These are phyloP conservation scores for Heritiera fomes DNA, from an alignment of 345 rosid genomes.

Conservation along the genomic window DNA sequence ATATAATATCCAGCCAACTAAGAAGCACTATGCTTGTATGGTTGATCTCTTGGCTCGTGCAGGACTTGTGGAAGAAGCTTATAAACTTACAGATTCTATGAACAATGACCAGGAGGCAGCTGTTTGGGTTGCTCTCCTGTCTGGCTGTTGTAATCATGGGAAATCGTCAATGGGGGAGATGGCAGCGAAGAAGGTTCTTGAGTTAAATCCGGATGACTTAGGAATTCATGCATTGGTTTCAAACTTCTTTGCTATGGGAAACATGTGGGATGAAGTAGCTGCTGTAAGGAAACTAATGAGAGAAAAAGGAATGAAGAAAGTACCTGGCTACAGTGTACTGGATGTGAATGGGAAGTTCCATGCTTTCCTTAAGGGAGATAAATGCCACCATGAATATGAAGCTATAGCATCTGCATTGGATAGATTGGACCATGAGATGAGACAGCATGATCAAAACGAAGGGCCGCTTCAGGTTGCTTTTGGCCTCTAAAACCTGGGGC, in stretches of 20 bases:
- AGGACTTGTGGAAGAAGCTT: conserved; percentile 63
- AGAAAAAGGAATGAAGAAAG: conserved; percentile 50
- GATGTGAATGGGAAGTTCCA: conserved; percentile 59
- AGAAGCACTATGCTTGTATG: conserved; percentile 42
- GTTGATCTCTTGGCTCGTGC: too few relatives aligned
- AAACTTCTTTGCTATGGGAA: conserved; percentile 59
- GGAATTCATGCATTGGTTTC: conserved; percentile 68
- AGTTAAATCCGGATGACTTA: conserved; percentile 51
- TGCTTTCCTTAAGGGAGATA: conserved; percentile 67
- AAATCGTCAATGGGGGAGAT: conserved; percentile 53
- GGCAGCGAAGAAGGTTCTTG: conserved; percentile 59
- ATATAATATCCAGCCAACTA: conserved; percentile 48
- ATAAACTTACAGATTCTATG: conserved; percentile 48
- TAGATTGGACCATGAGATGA: conserved; percentile 51
- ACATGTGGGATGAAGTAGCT: conserved; percentile 63
- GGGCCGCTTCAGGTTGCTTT: not conserved
- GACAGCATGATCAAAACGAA: not conserved
- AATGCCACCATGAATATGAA: conserved; percentile 46
- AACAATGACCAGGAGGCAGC: conserved; percentile 45
- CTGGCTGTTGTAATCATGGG: conserved; percentile 68
- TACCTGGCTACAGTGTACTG: conserved; percentile 61
- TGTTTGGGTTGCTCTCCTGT: conserved; percentile 76
- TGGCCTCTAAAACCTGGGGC: not conserved
- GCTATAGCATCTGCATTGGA: conserved; percentile 42
- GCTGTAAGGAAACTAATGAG: conserved; percentile 63